Evolutionary conservation across 306 rosid genomes (phyloP).

Genomic region (Quercus berberidifolia): DNA sequence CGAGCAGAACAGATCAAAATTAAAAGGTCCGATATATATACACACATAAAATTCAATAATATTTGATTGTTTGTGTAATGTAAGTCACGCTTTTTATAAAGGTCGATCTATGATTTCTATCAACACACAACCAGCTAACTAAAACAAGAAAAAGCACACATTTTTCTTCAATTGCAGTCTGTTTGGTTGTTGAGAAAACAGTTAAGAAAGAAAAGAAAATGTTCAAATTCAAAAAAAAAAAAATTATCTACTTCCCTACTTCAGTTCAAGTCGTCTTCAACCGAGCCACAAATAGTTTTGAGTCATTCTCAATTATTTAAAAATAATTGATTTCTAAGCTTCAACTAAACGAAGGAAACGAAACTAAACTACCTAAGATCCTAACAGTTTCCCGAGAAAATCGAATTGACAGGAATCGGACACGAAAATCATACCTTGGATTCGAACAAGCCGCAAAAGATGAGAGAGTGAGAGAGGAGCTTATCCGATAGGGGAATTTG

Average conservation of each 20-base stretch:
- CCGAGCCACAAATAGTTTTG: background rate
- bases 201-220: background rate
- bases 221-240: background rate
- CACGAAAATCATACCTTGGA: slow-evolving; percentile 12
- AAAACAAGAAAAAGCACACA: background rate
- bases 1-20: background rate
- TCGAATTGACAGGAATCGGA: background rate
- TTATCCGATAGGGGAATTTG: slow-evolving; percentile 20
- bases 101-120: background rate
- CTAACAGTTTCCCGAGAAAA: background rate
- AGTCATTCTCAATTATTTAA: background rate
- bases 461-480: background rate
- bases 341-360: background rate
- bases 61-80: background rate
- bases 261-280: too few relatives aligned
- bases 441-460: background rate
- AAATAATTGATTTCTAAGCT: too few relatives aligned
- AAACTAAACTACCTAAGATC: background rate
- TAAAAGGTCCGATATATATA: background rate
- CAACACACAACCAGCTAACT: background rate
- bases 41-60: background rate
- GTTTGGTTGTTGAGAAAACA: background rate
- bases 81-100: background rate
- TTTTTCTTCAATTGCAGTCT: background rate
- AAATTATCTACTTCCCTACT: too few relatives aligned